Conservation (phyloP, 1,284 basidiomycete species). For the Neonothopanus nambi region DNA sequence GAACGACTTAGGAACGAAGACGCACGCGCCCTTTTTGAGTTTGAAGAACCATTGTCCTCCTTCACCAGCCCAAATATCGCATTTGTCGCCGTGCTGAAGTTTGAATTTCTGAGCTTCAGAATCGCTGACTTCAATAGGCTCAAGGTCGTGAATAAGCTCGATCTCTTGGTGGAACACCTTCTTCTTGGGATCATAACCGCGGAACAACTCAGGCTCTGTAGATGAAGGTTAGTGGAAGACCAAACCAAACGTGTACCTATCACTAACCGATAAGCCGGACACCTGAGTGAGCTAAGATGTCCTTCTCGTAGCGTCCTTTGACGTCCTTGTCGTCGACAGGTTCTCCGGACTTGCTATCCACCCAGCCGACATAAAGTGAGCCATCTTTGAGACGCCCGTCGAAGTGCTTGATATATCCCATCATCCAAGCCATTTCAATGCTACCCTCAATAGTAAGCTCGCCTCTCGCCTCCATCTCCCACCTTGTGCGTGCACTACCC, state of each 20-base stretch:
- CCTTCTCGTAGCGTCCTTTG: slow-evolving; percentile 91
- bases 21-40: slow-evolving; percentile 96
- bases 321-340: slow-evolving; percentile 99
- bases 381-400: slow-evolving; percentile 95
- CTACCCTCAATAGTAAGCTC: slow-evolving; percentile 96
- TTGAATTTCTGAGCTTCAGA: slow-evolving; percentile 96
- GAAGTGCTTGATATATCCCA: slow-evolving; percentile 98
- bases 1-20: slow-evolving; percentile 94
- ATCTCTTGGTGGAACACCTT: slow-evolving; percentile 98
- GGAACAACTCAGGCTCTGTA: slow-evolving; percentile 94
- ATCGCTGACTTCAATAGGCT: slow-evolving; percentile 91
- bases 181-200: slow-evolving; percentile 95
- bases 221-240: slow-evolving; percentile 18
- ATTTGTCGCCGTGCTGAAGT: slow-evolving; percentile 94
- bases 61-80: slow-evolving; percentile 90
- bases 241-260: neutral
- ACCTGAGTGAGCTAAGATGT: slow-evolving; percentile 91
- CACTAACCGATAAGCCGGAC: slow-evolving; percentile 88
- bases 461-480: slow-evolving; percentile 97
- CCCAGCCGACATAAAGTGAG: slow-evolving; percentile 95
- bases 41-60: slow-evolving; percentile 96
- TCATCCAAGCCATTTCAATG: slow-evolving; percentile 99
- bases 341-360: slow-evolving; percentile 91
- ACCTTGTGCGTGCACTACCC: slow-evolving; percentile 97
- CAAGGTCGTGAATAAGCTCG: slow-evolving; percentile 95